Evolutionary conservation across 1,139 yeast genomes (phyloP).

Genomic region (Kurtzmaniella quercitrusa): DNA sequence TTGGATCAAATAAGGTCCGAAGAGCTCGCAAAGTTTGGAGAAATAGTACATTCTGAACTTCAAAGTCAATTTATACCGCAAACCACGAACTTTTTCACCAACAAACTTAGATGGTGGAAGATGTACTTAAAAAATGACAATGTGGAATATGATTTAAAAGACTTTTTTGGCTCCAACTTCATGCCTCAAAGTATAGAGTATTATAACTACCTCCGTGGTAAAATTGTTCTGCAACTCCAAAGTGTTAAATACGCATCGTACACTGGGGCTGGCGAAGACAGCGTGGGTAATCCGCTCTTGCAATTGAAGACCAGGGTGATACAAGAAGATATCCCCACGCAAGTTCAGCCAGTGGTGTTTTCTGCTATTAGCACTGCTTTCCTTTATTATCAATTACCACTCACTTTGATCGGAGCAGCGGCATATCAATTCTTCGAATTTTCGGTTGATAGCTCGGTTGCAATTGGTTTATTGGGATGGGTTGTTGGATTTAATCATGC

Average conservation of each 20-base stretch:
- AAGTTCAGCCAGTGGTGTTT: slow-evolving; percentile 40
- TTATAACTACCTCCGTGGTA: slow-evolving; percentile 37
- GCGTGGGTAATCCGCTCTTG: slow-evolving; percentile 28
- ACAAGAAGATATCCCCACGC: slow-evolving; percentile 22
- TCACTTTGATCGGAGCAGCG: slow-evolving; percentile 27
- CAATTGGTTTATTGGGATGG: slow-evolving; percentile 38
- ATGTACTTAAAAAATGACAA: slow-evolving; percentile 43
- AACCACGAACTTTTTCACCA: slow-evolving; percentile 26
- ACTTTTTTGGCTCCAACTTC: slow-evolving; percentile 31
- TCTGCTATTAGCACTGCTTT: slow-evolving; percentile 28
- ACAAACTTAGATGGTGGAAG: slow-evolving; percentile 41
- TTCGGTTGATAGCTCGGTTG: slow-evolving; percentile 29
- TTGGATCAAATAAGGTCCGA: slow-evolving; percentile 15
- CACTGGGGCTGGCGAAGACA: slow-evolving; percentile 3
- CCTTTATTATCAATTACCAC: slow-evolving; percentile 38
- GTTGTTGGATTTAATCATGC: slow-evolving; percentile 43
- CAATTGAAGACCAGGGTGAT: slow-evolving; percentile 28
- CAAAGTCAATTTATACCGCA: slow-evolving; percentile 33
- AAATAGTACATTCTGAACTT: slow-evolving; percentile 34
- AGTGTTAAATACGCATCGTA: slow-evolving; percentile 21
- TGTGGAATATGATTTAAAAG: slow-evolving; percentile 43
- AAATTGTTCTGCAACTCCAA: slow-evolving; percentile 26
- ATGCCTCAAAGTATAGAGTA: slow-evolving; percentile 39
- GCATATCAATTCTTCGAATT: slow-evolving; percentile 36
- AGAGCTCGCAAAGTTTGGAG: slow-evolving; percentile 28